Evolutionary conservation across 345 rosid genomes (phyloP), one percentile per base, ranked within the genome.

Genomic region (Eucalyptus shirleyi): DNA sequence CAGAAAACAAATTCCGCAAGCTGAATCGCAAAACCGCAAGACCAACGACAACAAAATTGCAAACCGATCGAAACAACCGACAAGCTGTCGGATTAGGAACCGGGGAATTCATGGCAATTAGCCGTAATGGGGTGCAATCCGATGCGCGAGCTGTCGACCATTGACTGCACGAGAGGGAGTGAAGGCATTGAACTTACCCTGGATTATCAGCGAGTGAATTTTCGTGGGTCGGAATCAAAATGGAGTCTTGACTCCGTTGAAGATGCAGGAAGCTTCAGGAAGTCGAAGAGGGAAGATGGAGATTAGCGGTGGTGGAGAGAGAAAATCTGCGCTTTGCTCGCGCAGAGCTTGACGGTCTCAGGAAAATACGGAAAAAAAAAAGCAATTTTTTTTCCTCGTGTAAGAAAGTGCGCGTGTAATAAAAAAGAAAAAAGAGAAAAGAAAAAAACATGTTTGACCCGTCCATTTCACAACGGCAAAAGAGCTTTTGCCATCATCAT

Each of bases 251-350:
- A 77, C 85, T 77, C 47, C 85, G 2, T 19, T 77, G 85, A 77
- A 77, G 85, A 77, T 21, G 85, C 47, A 77, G 44, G 85, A 77
- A 77, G 85, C 85, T 77, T 77, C 85, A 40, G 85, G 85, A 12
- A 40, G 47, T 40, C 13, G 69, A 12, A 23, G 47, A 40, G 28
- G 83, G 91, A 87, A 88, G 56, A 34, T 51, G 62, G 53, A 17
- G 65, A 32, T 86, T 69, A 60, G 88, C 81, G 85, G 59, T 24
- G 91, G 90, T 65, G 9, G 88, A 89, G 92, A 91, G 91, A 90
- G 90, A 90, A 90, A 86, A 67, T 65, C 91, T 88, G 82, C 93
- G 77, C 86, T 77, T 90, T 82, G 44, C 40, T 90, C 88, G 88
- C 86, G 17, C 51, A 1, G 72, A 44, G 42, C 30, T 28, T 40